Base-by-base conservation (phyloP, 371 early-diverging fungal species). In the Chytridium lagenaria region DNA sequence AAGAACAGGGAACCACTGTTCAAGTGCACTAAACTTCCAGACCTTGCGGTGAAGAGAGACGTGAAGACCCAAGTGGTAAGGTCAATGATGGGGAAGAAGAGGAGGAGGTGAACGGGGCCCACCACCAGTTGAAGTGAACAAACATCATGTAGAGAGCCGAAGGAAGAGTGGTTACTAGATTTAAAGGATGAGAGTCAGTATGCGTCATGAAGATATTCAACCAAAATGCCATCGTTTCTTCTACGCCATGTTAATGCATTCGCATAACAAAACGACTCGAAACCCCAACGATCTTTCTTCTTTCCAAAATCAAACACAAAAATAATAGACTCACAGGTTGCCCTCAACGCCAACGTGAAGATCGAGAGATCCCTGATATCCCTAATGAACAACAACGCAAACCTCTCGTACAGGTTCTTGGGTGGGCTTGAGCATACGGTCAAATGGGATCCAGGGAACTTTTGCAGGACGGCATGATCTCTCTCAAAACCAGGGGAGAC, bases 1-100 rank as follows among this genome's bases (percentile, higher is more conserved):
- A 22, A 78, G 38, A 38, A 70, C 71, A 36, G 73, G 77, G 50
- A 80, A 65, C 55, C 74, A 57, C 15, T 50, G 23, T 51, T 80
- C 72, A 30, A 76, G 34, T 22, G 36, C 10, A 19, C 28, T 26
- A 61, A 30, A 52, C 50, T 59, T 65, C 26, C 50, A 73, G 26
- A 40, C 40, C n/a, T 12, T n/a, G 26, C 68, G 36, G 69, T 59
- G 68, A 28, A 40, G 40, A n/a, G 67, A 33, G 31, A 73, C 73
- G 61, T 73, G 73, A 16, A 73, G 44, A 50, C 68, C 73, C 10
- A 73, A 57, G 50, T 55, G 57, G 69, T 31, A 68, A 16, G 69
- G 40, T 5, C 50, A 49, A 68, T 68, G 26, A 68, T 67, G 63
- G 63, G 7, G 12, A 63, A 19, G 31, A 63, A 3, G 34, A 34